These are phyloP conservation scores for Puccinia polysora DNA, from an alignment of 1,284 basidiomycete species.

Conservation along the genomic window DNA sequence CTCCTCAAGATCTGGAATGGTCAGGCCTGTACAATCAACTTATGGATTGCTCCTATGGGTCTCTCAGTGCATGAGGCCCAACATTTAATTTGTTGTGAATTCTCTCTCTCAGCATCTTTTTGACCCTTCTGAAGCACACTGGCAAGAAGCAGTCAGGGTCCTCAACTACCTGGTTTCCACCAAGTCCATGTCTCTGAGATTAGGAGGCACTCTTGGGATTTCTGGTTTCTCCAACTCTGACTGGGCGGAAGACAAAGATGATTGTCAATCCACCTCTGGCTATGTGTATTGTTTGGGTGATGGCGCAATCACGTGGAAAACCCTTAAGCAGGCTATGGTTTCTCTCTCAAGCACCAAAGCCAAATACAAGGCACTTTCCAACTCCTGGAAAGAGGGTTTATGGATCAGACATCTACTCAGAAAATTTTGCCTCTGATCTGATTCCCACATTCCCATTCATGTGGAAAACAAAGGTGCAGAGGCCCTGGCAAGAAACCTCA, in stretches of 20 bases:
- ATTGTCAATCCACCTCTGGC: no score
- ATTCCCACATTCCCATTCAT: not conserved
- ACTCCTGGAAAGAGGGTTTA: conserved; percentile 7
- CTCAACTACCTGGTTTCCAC: conserved; percentile 17
- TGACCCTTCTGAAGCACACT: not conserved
- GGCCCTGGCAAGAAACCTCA: not conserved
- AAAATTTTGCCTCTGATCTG: not conserved
- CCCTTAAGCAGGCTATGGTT: no score
- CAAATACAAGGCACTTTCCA: no score
- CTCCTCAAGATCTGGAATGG: no score
- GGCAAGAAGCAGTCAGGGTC: not conserved
- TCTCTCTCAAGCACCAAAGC: no score
- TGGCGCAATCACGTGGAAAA: no score
- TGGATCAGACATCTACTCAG: not conserved
- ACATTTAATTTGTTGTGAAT: no score
- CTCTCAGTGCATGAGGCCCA: no score
- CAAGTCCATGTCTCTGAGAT: not conserved
- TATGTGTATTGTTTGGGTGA: no score
- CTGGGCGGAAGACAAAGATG: conserved; percentile 1
- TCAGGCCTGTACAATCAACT: no score
- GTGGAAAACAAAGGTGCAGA: conserved; percentile 12
- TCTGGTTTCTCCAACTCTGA: not conserved
- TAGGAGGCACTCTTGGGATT: not conserved
- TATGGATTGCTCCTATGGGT: no score
- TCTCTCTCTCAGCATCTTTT: no score